Base-by-base conservation (phyloP, 2,329 filamentous ascomycete species). In the Stachybotrys chlorohalonatus region DNA sequence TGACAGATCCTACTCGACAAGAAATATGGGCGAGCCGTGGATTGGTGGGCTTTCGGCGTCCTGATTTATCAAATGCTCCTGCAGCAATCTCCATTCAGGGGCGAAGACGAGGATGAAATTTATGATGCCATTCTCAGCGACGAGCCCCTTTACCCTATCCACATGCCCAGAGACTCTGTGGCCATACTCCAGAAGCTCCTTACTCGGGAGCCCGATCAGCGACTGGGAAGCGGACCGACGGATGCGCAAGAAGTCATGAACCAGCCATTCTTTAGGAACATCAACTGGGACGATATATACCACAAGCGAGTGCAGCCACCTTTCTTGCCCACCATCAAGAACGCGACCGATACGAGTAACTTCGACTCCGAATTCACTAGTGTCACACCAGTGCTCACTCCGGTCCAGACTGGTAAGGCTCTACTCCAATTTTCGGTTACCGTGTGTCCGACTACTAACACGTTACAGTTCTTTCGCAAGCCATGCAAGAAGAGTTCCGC, bases 11-110 rank as follows among this genome's bases (percentile, higher is more conserved):
- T 99, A 42, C 79, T 97, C 55, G 94, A 99, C 70, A 99, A 99
- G 79, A 97, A 96, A 69, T 99, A 99, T 66, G 93, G 92, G 49
- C 87, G 94, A 56, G 90, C 94, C 15, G 94, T 99, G 48, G 94
- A 99, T 71, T 99, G 94, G 94, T 99, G 94, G 94, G 95, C 95
- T 7, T 99, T 99, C 72, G 94, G 94, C 70, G 94, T 99, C 36
- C 76, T 99, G 64, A 99, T 99, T 65, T 99, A 99, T 76, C 94
- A 99, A 72, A 99, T 99, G 95, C 87, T 99, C 55, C 83, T 99
- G 51, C 95, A 99, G 68, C 95, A 99, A 70, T 97, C 93, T 32
- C 94, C 94, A 0, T 99, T 99, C 87, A 87, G 94, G 64, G 94
- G 94, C 66, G 95, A 99, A 71, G 94, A 99, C 64, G 95, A 99